These are phyloP conservation scores for Cladobotryum mycophilum DNA, from an alignment of 2,329 filamentous ascomycete species.

Conservation along the genomic window DNA sequence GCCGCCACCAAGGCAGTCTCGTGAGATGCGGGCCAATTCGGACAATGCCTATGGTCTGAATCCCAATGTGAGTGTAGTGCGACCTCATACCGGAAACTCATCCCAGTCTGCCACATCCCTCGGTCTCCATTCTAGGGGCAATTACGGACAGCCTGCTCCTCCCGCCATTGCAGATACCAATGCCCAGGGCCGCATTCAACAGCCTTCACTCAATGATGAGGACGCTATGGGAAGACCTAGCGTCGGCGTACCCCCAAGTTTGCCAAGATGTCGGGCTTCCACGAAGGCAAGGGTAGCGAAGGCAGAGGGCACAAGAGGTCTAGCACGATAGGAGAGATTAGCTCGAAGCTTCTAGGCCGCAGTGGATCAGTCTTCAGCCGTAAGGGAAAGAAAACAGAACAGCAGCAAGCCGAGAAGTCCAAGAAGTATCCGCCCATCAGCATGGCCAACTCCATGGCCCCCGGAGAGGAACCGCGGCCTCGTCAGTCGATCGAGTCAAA, in stretches of 20 bases:
- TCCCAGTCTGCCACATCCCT: slow-evolving; percentile 64
- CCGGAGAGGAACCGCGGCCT: slow-evolving; percentile 37
- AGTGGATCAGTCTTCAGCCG: slow-evolving; percentile 76
- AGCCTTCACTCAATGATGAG: slow-evolving; percentile 62
- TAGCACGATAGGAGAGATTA: slow-evolving; percentile 72
- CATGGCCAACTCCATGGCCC: slow-evolving; percentile 62
- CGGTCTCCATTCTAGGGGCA: slow-evolving; percentile 55
- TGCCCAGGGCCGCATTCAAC: slow-evolving; percentile 82
- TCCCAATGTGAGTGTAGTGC: slow-evolving; percentile 37
- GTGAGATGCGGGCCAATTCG: slow-evolving; percentile 31
- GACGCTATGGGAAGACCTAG: slow-evolving; percentile 57
- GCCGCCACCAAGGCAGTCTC: slow-evolving; percentile 19
- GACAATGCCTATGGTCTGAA: slow-evolving; percentile 39
- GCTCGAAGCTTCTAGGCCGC: slow-evolving; percentile 78
- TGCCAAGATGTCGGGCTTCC: slow-evolving; percentile 52
- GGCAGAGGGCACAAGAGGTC: slow-evolving; percentile 59
- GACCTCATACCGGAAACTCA: slow-evolving; percentile 78
- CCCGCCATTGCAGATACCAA: slow-evolving; percentile 85
- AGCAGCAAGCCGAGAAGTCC: slow-evolving; percentile 50
- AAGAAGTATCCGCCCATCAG: slow-evolving; percentile 84
- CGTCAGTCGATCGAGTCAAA: slow-evolving; percentile 66
- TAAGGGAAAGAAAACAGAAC: slow-evolving; percentile 45
- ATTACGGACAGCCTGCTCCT: slow-evolving; percentile 79
- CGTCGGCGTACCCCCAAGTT: slow-evolving; percentile 55
- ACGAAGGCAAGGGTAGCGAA: slow-evolving; percentile 42